phyloP scores from a whole-genome alignment of 2,329 filamentous ascomycete species.

The Penicillium frequentans region DNA sequence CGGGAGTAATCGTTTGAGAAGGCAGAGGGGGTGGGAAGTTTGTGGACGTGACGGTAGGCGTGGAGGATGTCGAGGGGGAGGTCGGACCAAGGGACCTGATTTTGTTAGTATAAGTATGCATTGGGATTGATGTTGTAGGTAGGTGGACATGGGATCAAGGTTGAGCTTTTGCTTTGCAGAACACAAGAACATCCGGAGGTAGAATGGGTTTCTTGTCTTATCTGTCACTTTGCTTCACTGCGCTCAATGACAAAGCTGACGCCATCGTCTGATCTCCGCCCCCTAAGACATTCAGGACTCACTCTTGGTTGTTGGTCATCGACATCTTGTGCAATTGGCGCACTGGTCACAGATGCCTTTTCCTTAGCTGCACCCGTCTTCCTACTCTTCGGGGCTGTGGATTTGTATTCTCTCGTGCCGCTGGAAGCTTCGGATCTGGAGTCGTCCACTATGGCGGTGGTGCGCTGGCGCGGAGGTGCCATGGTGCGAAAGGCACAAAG shows the following conservation, averaged over 20 bases:
- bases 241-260: background rate
- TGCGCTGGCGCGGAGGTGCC: constrained; percentile 49
- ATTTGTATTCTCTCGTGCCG: constrained; percentile 39
- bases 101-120: background rate
- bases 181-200: too few species aligned
- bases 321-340: constrained; percentile 21
- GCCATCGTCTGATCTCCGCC: background rate
- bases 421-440: constrained; percentile 51
- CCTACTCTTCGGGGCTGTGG: constrained; percentile 32
- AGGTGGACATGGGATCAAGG: too few species aligned
- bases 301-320: constrained; percentile 33
- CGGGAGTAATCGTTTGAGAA: constrained; percentile 48
- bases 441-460: constrained; percentile 42
- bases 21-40: constrained; percentile 44
- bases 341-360: constrained; percentile 31
- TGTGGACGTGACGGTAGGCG: constrained; percentile 50
- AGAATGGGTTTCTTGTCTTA: background rate
- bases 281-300: constrained; percentile 17
- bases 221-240: background rate
- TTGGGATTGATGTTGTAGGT: background rate
- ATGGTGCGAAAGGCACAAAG: constrained; percentile 28
- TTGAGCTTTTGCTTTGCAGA: too few species aligned
- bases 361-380: constrained; percentile 30
- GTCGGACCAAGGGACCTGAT: constrained; percentile 45
- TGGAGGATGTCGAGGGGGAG: constrained; percentile 48